A percentile compares a stretch with the other conserved stretches of the same genome.
Evolutionary conservation across 2,329 filamentous ascomycete genomes (phyloP).

Genomic region (Aspergillus flavus): DNA sequence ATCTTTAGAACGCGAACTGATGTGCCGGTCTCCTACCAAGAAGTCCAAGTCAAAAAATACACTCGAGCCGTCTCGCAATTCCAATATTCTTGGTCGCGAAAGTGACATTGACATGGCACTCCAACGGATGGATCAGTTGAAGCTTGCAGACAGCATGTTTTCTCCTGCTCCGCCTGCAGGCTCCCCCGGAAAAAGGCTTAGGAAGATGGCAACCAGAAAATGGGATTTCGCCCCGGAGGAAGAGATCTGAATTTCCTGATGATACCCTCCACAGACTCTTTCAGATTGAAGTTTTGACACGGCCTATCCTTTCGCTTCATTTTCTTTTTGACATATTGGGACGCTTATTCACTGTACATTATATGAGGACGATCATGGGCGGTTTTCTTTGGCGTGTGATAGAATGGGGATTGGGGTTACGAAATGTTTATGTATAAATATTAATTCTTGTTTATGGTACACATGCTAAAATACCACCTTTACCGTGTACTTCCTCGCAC

Average conservation of each 20-base stretch:
- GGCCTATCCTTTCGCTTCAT: neutral
- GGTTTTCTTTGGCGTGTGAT: neutral
- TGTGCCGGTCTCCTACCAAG: conserved; percentile 65
- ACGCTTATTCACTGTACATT: neutral
- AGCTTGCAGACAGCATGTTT: conserved; percentile 39
- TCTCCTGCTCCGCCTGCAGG: conserved; percentile 26
- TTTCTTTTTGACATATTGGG: neutral
- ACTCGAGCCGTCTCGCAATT: conserved; percentile 27
- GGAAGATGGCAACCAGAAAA: conserved; percentile 51
- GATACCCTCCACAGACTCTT: neutral
- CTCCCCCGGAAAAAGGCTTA: conserved; percentile 42
- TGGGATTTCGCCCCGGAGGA: conserved; percentile 51
- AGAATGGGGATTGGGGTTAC: neutral
- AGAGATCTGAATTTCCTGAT: conserved; percentile 28
- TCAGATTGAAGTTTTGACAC: neutral
- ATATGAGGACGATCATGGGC: neutral
- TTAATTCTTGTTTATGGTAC: neutral
- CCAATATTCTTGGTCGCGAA: conserved; percentile 37
- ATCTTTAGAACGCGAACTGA: conserved; percentile 67
- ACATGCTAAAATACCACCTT: neutral
- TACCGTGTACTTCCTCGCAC: neutral
- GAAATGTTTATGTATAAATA: neutral
- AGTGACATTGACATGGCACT: conserved; percentile 44
- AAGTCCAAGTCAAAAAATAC: conserved; percentile 40
- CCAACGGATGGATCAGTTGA: conserved; percentile 43